These are phyloP conservation scores for Eutypa lata DNA, from an alignment of 2,329 filamentous ascomycete genomes.

Conservation along the genomic window DNA sequence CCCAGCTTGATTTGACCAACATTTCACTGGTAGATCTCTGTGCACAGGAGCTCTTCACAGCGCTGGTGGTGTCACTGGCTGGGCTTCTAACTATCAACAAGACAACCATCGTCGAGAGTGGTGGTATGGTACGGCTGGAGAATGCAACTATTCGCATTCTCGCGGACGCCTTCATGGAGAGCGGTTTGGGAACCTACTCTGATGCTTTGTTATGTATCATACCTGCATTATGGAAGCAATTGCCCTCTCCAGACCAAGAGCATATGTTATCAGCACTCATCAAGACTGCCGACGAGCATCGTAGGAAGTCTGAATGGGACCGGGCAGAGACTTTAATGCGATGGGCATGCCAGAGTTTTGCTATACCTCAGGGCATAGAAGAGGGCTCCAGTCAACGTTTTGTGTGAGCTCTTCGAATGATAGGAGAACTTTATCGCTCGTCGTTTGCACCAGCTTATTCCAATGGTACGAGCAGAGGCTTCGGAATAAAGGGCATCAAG, in stretches of 20 bases:
- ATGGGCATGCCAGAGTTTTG: neutral
- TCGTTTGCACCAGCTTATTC: neutral
- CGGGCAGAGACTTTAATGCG: neutral
- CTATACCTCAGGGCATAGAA: too few species aligned
- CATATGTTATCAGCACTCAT: too few species aligned
- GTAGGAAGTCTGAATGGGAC: neutral
- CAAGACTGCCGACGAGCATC: neutral
- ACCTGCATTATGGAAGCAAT: neutral
- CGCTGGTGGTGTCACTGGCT: too few species aligned
- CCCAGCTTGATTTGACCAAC: too few species aligned
- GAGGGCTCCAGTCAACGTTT: too few species aligned
- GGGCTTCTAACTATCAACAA: too few species aligned
- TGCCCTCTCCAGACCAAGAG: too few species aligned
- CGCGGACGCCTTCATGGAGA: constrained; percentile 9
- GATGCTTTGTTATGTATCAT: constrained; percentile 9
- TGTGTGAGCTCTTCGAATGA: neutral
- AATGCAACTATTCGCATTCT: neutral
- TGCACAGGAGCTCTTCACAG: too few species aligned
- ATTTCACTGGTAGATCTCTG: too few species aligned
- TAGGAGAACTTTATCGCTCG: neutral
- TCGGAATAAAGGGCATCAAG: too few species aligned
- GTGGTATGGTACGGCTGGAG: neutral
- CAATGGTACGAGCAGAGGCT: too few species aligned
- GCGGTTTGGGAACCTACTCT: constrained; percentile 5
- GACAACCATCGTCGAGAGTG: neutral